Base-by-base conservation (phyloP, 2,329 filamentous ascomycete species). In the Penicillium brevicompactum region DNA sequence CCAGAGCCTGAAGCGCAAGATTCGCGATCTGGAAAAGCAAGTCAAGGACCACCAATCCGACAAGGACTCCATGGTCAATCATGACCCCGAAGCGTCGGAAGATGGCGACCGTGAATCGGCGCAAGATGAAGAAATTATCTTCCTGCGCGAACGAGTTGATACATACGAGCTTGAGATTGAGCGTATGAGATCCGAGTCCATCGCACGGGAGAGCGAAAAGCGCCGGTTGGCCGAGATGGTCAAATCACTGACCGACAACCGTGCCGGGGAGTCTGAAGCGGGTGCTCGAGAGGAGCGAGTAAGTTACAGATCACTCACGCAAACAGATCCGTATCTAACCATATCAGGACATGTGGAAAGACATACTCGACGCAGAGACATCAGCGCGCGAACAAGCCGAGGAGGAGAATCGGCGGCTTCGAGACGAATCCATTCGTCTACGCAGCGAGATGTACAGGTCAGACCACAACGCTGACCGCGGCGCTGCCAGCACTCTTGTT, bases 351-450 rank as follows among this genome's bases (percentile, higher is more conserved):
- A 93, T 97, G 73, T 96, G 91, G 88, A 96, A 96, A 72, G 93
- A 97, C 65, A 84, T 97, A 58, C 83, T 97, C 24, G 91, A 97
- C 69, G 91, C 94, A 61, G 94, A 99, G 74, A 94, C 90, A 2
- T 88, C 89, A 3, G 86, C 92, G 30, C 86, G 93, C 55, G 93
- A 97, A 73, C 90, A 96, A 73, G 86, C 90, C 0, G 92, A 97
- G 63, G 91, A 96, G 41, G 92, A 97, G 62, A 92, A 92, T 64
- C 87, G 87, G 61, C 87, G 83, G 65, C 82, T 97, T 14, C 86
- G 91, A 6, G 92, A 96, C 53, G 93, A 99, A 68, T 78, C 95
- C 3, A 88, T 90, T 66, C 87, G 89, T 24, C 73, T 95, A 41
- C 80, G 76, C 59, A 78, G 75, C 48, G 78, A 81, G 40, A 62